phyloP scores from a whole-genome alignment of 1,139 yeast species.

The Schizosaccharomyces versatilis region DNA sequence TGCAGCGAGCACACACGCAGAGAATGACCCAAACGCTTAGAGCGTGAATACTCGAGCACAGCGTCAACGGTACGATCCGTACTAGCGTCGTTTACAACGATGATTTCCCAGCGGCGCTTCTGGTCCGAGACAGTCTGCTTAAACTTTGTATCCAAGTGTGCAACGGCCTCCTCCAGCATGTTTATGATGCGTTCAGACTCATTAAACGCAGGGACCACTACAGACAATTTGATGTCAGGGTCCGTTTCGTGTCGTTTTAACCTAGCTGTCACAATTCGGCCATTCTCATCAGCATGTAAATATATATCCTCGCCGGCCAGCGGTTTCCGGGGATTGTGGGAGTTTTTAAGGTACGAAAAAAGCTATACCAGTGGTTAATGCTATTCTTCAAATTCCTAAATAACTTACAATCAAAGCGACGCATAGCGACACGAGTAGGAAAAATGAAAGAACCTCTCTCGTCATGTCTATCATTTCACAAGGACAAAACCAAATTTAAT shows the following conservation, averaged over 20 bases:
- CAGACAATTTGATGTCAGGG: slow-evolving; percentile 33
- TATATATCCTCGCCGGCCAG: neutral
- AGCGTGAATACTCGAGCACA: slow-evolving; percentile 45
- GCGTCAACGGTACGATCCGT: slow-evolving; percentile 53
- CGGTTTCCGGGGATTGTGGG: neutral
- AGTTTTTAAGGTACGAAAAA: neutral
- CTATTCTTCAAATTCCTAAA: no score
- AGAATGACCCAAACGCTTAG: slow-evolving; percentile 21
- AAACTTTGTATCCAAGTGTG: slow-evolving; percentile 23
- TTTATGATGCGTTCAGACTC: slow-evolving; percentile 49
- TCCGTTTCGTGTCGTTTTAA: neutral
- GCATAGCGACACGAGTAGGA: no score
- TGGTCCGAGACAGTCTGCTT: slow-evolving; percentile 11
- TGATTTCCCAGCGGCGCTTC: slow-evolving; percentile 37
- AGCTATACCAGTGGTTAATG: neutral
- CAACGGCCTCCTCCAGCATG: slow-evolving; percentile 62
- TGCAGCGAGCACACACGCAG: slow-evolving; percentile 47
- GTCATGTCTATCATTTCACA: no score
- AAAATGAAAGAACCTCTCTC: no score
- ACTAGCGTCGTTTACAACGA: slow-evolving; percentile 84
- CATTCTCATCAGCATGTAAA: neutral
- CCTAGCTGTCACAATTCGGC: neutral
- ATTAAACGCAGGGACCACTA: slow-evolving; percentile 79
- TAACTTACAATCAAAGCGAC: no score
- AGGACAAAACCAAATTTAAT: no score